A percentile compares a stretch with the other conserved stretches of the same genome.
phyloP scores from a whole-genome alignment of 371 early-diverging fungal species.

The Syncephalastrum monosporum region DNA sequence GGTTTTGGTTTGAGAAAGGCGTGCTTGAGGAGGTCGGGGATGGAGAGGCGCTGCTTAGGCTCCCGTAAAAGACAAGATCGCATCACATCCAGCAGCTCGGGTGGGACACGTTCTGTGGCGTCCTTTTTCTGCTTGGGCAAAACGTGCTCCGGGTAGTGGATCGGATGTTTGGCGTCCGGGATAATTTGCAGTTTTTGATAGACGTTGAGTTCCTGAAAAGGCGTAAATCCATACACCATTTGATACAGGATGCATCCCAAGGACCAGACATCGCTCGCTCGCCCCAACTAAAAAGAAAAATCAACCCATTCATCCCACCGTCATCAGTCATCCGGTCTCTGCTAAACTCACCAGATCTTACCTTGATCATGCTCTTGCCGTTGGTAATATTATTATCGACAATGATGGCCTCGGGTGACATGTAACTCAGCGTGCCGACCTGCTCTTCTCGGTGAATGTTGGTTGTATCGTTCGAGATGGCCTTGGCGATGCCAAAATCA shows the following conservation, averaged over 20 bases:
- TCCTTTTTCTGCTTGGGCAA: background rate
- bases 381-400: conserved; percentile 4
- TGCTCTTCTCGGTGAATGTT: conserved; percentile 89
- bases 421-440: conserved; percentile 96
- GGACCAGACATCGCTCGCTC: conserved; percentile 95
- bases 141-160: conserved; percentile 48
- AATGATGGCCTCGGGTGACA: conserved; percentile 93
- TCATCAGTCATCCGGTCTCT: background rate
- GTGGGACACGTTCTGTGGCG: background rate
- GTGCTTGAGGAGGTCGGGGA: conserved; percentile 13
- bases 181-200: conserved; percentile 72
- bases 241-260: conserved; percentile 97
- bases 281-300: conserved; percentile 47
- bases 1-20: conserved; percentile 3
- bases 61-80: conserved; percentile 14
- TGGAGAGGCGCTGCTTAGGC: conserved; percentile 5
- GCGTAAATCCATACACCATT: conserved; percentile 90
- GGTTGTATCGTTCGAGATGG: conserved; percentile 93
- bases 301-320: background rate
- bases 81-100: conserved; percentile 12
- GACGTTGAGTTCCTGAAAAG: conserved; percentile 74
- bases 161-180: conserved; percentile 60
- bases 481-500: conserved; percentile 99
- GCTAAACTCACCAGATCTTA: conserved; percentile 10
- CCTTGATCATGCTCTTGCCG: conserved; percentile 35